Conservation (phyloP, 2,329 filamentous ascomycete species). For the Trichoderma simmonsii region DNA sequence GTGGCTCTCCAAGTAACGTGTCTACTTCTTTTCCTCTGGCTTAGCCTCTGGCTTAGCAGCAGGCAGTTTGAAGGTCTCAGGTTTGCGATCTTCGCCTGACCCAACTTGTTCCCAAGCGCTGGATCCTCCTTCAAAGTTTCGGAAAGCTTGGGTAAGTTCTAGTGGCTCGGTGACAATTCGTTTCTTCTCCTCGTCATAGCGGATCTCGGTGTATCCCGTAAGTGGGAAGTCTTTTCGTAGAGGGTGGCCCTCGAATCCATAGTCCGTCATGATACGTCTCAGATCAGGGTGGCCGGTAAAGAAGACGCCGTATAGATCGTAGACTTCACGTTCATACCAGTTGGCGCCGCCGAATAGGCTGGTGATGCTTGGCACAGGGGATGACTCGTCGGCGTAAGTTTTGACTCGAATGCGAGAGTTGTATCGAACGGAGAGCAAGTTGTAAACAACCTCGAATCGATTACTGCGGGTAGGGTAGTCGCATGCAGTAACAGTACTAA, state of each 20-base stretch:
- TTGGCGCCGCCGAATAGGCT: conserved; percentile 90
- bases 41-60: conserved; percentile 93
- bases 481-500: conserved; percentile 88
- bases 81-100: conserved; percentile 71
- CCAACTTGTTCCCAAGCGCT: conserved; percentile 66
- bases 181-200: conserved; percentile 99
- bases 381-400: conserved; percentile 96
- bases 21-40: conserved; percentile 82
- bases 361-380: conserved; percentile 85
- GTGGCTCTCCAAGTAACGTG: background rate
- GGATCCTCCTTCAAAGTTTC: conserved; percentile 92
- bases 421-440: conserved; percentile 90
- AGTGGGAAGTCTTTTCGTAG: conserved; percentile 97
- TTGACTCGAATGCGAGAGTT: conserved; percentile 97
- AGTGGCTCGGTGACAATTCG: conserved; percentile 96
- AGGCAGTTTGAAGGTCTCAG: conserved; percentile 88
- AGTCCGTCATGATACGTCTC: conserved; percentile 97
- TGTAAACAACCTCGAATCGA: conserved; percentile 98
- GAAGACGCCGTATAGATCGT: conserved; percentile 96
- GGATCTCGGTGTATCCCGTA: conserved; percentile 95
- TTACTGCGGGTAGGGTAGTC: conserved; percentile 95
- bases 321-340: conserved; percentile 98
- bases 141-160: conserved; percentile 96
- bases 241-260: conserved; percentile 97
- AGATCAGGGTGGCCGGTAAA: conserved; percentile 94